Base-by-base conservation (phyloP, 345 rosid genomes). In the Psidium friedrichsthalianum region DNA sequence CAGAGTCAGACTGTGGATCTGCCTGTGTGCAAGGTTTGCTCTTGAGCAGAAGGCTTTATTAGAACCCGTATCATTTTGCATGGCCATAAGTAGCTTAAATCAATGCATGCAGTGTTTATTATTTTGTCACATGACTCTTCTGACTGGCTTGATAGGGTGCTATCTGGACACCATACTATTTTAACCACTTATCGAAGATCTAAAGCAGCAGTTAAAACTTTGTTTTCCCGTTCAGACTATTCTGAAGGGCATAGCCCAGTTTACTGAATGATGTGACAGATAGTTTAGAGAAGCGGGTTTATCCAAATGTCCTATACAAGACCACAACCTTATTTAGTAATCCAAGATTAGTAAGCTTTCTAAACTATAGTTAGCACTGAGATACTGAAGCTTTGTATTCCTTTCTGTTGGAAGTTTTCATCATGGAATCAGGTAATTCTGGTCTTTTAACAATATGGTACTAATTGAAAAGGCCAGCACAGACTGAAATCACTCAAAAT, bases 1-100 rank as follows among this genome's bases (percentile, higher is more conserved):
- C 98, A n/a, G 98, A 96, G 86, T 96, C 99, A 6, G 99, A 97
- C 89, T 96, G 98, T 92, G 99, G 99, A 87, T 96, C 99, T 51
- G 91, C 98, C 93, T n/a, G 98, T 29, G 97, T 97, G 87, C 99
- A 97, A 92, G 96, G 99, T 97, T 56, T 27, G 82, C 24, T 27
- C 83, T 80, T 20, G 1, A 56, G 24, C 74, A 36, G 21, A 14
- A 54, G 83, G 74, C 76, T 21, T 54, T 44, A 18, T 69, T 69
- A 69, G 47, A 40, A 27, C 82, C 36, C 1, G 15, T 59, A 21
- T 57, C 51, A 36, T 82, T 57, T n/a, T 74, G 29, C 84, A 27
- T 20, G 29, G 47, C 76, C 76, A 29, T 64, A 64, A 64, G 42
- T 29, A 69, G 80, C 47, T 69, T 69, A 69, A 69, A 69, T 69